phyloP scores from a whole-genome alignment of 805 yeast species.

The Tetrapisispora namnaoensis region DNA sequence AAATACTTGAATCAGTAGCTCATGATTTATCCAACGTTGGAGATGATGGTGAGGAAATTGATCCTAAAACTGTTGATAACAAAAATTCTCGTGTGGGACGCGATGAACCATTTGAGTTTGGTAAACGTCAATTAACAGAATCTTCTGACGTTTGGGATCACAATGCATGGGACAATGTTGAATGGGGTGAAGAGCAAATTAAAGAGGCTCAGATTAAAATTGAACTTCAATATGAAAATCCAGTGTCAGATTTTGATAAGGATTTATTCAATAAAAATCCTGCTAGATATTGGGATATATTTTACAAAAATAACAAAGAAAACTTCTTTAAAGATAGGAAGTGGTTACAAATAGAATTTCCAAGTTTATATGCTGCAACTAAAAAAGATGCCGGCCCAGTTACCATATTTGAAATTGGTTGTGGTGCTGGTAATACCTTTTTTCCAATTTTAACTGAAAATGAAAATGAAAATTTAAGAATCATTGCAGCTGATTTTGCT shows the following conservation, averaged over 20 bases:
- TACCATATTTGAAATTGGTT: conserved; percentile 83
- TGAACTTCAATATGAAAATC: conserved; percentile 61
- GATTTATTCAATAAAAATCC: conserved; percentile 72
- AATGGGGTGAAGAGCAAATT: conserved; percentile 90
- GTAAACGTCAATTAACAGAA: conserved; percentile 65
- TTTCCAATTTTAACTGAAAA: conserved; percentile 82
- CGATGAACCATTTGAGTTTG: conserved; percentile 86
- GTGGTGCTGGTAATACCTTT: conserved; percentile 97
- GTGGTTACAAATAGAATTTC: conserved; percentile 94
- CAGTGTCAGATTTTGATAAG: conserved; percentile 85
- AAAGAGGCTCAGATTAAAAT: conserved; percentile 66
- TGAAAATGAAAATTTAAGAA: conserved; percentile 61
- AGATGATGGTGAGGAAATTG: neutral
- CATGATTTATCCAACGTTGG: conserved; percentile 19
- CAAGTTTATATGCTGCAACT: conserved; percentile 70
- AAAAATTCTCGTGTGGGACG: conserved; percentile 48
- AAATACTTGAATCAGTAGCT: conserved; percentile 13
- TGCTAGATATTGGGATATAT: conserved; percentile 89
- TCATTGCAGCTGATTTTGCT: conserved; percentile 85
- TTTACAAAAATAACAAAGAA: conserved; percentile 81
- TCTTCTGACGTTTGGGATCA: conserved; percentile 81
- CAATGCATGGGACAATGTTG: conserved; percentile 94
- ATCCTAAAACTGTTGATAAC: conserved; percentile 4
- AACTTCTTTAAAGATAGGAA: conserved; percentile 94
- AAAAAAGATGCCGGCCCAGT: conserved; percentile 58